Conservation (phyloP, 1,284 basidiomycete species). For the Cutaneotrichosporon mucoides region DNA sequence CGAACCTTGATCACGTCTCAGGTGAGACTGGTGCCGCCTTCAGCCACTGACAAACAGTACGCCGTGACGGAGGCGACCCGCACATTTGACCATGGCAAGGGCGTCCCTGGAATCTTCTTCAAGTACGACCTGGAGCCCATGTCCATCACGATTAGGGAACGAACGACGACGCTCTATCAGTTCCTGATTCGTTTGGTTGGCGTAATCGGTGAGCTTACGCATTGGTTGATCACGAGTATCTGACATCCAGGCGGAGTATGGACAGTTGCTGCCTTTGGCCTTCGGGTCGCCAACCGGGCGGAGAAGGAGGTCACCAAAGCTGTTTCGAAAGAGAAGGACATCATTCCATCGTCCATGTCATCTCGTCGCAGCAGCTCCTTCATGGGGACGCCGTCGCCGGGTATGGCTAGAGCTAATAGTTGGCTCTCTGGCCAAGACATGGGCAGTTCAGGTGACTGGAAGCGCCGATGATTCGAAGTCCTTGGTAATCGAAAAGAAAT, state of each 20-base stretch:
- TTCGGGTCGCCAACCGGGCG: conserved; percentile 46
- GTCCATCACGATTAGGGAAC: conserved; percentile 75
- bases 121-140: conserved; percentile 95
- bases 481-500: no score
- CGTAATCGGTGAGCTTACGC: conserved; percentile 33
- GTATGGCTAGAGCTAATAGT: conserved; percentile 13
- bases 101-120: conserved; percentile 92
- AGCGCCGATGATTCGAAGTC: conserved; percentile 12
- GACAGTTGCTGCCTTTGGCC: conserved; percentile 48
- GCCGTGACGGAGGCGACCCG: conserved; percentile 91
- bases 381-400: neutral
- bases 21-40: conserved; percentile 10
- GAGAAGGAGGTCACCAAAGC: conserved; percentile 42
- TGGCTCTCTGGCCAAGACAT: conserved; percentile 10
- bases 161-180: conserved; percentile 74
- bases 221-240: neutral
- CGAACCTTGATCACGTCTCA: conserved; percentile 63
- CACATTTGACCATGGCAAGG: conserved; percentile 67
- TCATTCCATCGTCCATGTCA: conserved; percentile 29
- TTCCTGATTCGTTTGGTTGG: conserved; percentile 68
- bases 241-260: conserved; percentile 46
- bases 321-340: conserved; percentile 33
- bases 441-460: conserved; percentile 17
- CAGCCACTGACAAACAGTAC: conserved; percentile 58
- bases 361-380: conserved; percentile 6